Conservation (phyloP, 1,284 basidiomycete species). For the Rhodotorula sp. region DNA sequence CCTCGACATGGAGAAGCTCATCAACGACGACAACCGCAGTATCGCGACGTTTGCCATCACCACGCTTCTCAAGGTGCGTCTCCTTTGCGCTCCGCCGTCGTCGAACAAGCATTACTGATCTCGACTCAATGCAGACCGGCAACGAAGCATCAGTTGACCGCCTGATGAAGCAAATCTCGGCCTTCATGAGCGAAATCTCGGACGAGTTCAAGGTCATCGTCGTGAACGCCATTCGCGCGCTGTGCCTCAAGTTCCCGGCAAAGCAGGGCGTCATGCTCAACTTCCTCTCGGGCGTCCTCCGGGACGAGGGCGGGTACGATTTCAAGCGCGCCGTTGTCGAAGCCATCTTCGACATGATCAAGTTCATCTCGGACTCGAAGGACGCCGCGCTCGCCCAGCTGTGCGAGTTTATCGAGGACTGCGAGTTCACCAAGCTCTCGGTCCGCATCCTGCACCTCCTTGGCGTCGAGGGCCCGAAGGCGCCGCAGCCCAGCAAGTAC, state of each 20-base stretch:
- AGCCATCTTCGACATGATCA: conserved; percentile 99
- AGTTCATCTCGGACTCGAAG: conserved; percentile 91
- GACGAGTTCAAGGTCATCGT: conserved; percentile 99
- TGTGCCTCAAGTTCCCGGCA: conserved; percentile 97
- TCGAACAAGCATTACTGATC: background rate
- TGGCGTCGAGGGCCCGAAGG: conserved; percentile 93
- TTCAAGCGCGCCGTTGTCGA: conserved; percentile 99
- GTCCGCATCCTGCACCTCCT: conserved; percentile 94
- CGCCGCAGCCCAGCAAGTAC: conserved; percentile 93
- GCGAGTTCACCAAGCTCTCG: conserved; percentile 98
- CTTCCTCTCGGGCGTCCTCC: conserved; percentile 88
- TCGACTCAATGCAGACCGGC: conserved; percentile 66
- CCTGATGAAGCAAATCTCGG: conserved; percentile 98
- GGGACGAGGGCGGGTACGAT: conserved; percentile 98
- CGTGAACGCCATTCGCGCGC: conserved; percentile 94
- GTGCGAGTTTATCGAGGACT: conserved; percentile 99
- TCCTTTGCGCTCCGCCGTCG: conserved; percentile 53
- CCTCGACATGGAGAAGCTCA: conserved; percentile 95
- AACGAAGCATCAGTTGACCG: conserved; percentile 99
- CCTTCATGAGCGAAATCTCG: conserved; percentile 99
- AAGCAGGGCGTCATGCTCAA: conserved; percentile 95
- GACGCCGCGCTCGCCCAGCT: conserved; percentile 93
- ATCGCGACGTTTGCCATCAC: conserved; percentile 99
- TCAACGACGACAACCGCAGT: conserved; percentile 92
- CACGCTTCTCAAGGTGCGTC: conserved; percentile 76